Base-by-base conservation (phyloP, 257 asterid genomes). In the Knoxia roxburghii region DNA sequence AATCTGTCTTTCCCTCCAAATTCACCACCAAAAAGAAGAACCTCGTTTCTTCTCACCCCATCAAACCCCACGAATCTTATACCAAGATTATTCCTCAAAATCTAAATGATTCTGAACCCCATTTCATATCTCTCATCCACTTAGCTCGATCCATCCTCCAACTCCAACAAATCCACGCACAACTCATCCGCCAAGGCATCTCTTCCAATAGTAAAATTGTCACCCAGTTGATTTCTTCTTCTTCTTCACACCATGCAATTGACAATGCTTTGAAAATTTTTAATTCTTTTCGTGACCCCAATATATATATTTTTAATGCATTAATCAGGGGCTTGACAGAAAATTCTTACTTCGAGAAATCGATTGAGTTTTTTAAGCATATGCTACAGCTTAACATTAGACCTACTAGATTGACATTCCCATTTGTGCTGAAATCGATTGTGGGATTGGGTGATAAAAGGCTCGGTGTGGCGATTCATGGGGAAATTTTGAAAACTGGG, bases 181-280 rank as follows among this genome's bases (percentile, higher is more conserved):
- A 68, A 33, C 39, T 78, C 33, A 43, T 76, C 26, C 60, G 20
- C 27, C 70, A 41, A 5, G 43, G 55, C 20, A 65, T 66, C 1
- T 61, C 39, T n/a, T 55, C 66, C 32, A 58, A 72, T 27, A 67
- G 72, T 45, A 60, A 61, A 63, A 76, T 81, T 24, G 62, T 65
- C 45, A 71, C 84, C 43, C 83, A 81, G 65, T 41, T 81, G 10
- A 70, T 81, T 45, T 78, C 86, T 23, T 72, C 82, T 26, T 69
- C 72, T 54, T 56, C 61, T 65, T 61, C 27, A 32, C 76, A 24
- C 5, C 69, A 46, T 24, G 68, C 70, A 49, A 30, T 70, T 23
- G 23, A 18, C 33, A 68, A 78, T 62, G 75, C 80, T 37, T 50
- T 81, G 23, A 57, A 41, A 9, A 32, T 78, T 21, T 78, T 81